Percentiles rank a stretch among this genome's conserved stretches.
Conservation (phyloP, 2,329 filamentous ascomycete genomes). For the Aspergillus novofumigatus region DNA sequence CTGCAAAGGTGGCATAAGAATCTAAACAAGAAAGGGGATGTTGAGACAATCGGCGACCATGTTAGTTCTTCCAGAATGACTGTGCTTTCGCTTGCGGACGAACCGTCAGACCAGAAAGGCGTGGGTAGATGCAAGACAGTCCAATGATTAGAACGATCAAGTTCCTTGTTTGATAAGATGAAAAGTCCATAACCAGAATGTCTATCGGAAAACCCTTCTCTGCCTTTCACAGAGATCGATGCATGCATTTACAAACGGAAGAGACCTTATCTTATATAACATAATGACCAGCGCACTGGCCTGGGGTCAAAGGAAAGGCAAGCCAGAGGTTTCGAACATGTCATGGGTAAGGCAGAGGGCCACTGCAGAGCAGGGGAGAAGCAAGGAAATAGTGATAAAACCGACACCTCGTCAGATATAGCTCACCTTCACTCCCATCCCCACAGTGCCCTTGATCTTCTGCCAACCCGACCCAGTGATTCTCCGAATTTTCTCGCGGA, state of each 20-base stretch:
- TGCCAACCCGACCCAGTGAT: constrained; percentile 69
- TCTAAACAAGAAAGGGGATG: constrained; percentile 15
- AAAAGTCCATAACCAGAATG: neutral
- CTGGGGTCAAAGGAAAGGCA: constrained; percentile 4
- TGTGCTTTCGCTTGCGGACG: constrained; percentile 4
- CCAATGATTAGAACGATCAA: neutral
- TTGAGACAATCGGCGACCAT: constrained; percentile 3
- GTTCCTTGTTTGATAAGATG: neutral
- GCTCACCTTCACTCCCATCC: constrained; percentile 96
- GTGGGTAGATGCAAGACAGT: neutral
- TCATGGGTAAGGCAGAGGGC: neutral
- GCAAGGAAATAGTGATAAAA: constrained; percentile 11
- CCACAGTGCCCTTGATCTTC: constrained; percentile 77
- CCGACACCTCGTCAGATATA: constrained; percentile 65
- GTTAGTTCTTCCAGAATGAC: neutral
- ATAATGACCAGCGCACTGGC: neutral
- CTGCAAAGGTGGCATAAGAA: constrained; percentile 29
- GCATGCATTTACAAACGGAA: constrained; percentile 9
- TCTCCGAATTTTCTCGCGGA: constrained; percentile 69
- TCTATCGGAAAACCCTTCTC: neutral
- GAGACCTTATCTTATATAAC: constrained; percentile 7
- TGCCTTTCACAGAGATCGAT: neutral
- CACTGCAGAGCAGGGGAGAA: neutral
- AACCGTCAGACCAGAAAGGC: constrained; percentile 2
- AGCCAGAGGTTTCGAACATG: constrained; percentile 2